phyloP scores from a whole-genome alignment of 352 stramenopile genomes.

The Pythium volutum region DNA sequence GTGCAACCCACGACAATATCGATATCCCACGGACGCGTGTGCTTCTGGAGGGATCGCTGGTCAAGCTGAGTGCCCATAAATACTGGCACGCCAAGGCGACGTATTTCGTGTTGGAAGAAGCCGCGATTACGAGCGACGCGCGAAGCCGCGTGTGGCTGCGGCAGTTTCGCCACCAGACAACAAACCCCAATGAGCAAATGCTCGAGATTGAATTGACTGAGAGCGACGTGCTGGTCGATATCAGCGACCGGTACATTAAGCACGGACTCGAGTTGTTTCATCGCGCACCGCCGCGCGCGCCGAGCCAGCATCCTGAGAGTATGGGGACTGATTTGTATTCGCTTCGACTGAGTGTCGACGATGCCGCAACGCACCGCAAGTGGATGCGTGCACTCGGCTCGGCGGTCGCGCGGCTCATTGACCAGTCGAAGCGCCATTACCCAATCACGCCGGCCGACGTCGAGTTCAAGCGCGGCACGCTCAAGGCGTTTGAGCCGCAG shows the following conservation, averaged over 20 bases:
- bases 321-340: constrained; percentile 17
- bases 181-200: constrained; percentile 21
- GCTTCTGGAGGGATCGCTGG: constrained; percentile 51
- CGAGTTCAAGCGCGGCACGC: constrained; percentile 3
- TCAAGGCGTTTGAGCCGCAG: constrained; percentile 6
- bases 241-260: constrained; percentile 43
- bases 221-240: constrained; percentile 53
- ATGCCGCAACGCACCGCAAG: constrained; percentile 32
- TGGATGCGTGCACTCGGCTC: constrained; percentile 50
- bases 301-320: neutral
- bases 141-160: constrained; percentile 34
- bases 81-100: constrained; percentile 56
- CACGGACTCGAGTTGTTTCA: constrained; percentile 47
- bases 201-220: constrained; percentile 44
- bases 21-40: constrained; percentile 26
- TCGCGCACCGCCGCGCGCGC: neutral
- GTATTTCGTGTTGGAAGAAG: constrained; percentile 56
- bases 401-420: constrained; percentile 43
- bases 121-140: neutral
- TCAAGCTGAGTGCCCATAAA: constrained; percentile 46
- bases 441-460: constrained; percentile 20
- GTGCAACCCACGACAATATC: neutral
- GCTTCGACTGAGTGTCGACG: constrained; percentile 37
- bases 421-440: constrained; percentile 34
- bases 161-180: constrained; percentile 48